Base-by-base conservation (phyloP, 1,284 basidiomycete species). In the Ceratobasidium sp. region DNA sequence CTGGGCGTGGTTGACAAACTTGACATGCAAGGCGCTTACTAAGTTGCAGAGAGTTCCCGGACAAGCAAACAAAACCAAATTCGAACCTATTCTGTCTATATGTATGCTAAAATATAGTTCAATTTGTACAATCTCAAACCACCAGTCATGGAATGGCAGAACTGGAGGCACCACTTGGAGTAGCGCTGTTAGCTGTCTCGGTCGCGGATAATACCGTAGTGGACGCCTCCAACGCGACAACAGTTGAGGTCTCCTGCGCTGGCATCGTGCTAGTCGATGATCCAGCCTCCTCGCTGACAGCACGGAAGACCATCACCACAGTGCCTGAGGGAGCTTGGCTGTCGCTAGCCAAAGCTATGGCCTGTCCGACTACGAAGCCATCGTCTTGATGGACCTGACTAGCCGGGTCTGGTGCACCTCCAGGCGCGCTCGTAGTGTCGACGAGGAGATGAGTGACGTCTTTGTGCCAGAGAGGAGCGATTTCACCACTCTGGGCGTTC, bases 351-450 rank as follows among this genome's bases (percentile, higher is more conserved):
- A 7, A 23, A 23, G 60, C 10, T 45, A 47, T 17, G 26, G 69
- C 31, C 17, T 58, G 42, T 47, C 69, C 69, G 37, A 74, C 49
- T 7, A 74, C 23, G 23, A 61, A 74, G 13, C 69, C 69, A 13
- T 33, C n/a, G 11, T 45, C 69, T n/a, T n/a, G n/a, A n/a, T n/a
- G n/a, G n/a, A n/a, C n/a, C 42, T 33, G 28, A 45, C 58, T 33
- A 13, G 58, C 69, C 28, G 69, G 69, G 49, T 61, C 60, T 15
- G 69, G 26, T 17, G 26, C 64, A 7, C 64, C 64, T 3, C 64
- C 64, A 31, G 64, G 64, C 7, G 69, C 69, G 45, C 58, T 74
- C 11, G 69, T 63, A 13, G 69, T 63, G 20, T 74, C 69, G 10
- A 74, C 69, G 10, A 51, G 49, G 6, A 42, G 56, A 17, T 28